Base-by-base conservation (phyloP, 805 yeast genomes). In the Candida piceae region DNA sequence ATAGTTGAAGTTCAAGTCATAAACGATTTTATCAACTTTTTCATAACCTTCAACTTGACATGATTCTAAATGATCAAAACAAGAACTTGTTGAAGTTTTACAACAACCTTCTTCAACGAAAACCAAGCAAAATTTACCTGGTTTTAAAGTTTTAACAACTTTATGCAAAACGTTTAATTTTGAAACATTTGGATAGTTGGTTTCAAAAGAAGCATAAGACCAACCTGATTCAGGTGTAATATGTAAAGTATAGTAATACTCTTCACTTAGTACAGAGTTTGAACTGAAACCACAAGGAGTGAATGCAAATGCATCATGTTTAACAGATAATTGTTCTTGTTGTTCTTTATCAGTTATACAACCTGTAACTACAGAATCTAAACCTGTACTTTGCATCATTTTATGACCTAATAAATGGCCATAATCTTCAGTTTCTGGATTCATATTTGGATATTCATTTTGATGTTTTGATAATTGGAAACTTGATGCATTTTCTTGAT, bases 141-240 rank as follows among this genome's bases (percentile, higher is more conserved):
- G 97, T 38, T 69, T 68, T 59, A 90, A 81, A 20, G 83, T 70
- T 4, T 62, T 52, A 46, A 88, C 66, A 2, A 88, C 81, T 27
- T 72, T 74, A 29, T 62, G 47, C 43, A 85, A 59, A 8, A 86
- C 78, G n/a, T 70, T 72, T 22, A 70, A 55, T 49, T 80, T 74
- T 44, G 68, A 62, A 26, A 66, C 64, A 11, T 57, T 48, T 7
- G 83, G 80, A 28, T 79, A 85, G 58, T 86, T 90, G 16, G 96
- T 79, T 58, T 93, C 97, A 60, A 93, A 93, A 8, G 95, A 84
- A 4, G 97, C 97, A 61, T 90, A 90, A 5, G 96, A 86, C 87
- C 94, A 90, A 25, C 90, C 95, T 16, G 69, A 58, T 57, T 93
- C 97, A 0, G 97, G 97, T 0, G 98, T 93, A 29, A 93, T 84